These are phyloP conservation scores for Pseudocercospora macadamiae DNA, from an alignment of 2,329 filamentous ascomycete genomes.

Conservation along the genomic window DNA sequence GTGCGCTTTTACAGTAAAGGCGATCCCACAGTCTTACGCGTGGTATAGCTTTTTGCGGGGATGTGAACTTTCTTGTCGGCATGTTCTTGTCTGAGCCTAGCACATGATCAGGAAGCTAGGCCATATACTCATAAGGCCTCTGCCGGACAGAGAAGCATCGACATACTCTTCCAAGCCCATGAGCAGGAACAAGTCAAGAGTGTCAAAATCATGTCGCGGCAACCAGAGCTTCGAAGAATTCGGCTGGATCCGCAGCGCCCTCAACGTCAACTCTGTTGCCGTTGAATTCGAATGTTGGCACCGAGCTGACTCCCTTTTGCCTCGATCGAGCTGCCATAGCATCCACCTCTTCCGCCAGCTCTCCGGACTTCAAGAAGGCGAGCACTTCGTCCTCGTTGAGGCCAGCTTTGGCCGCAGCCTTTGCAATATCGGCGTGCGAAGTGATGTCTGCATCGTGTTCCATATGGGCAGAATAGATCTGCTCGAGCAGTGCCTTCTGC, in stretches of 20 bases:
- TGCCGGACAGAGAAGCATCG: background rate
- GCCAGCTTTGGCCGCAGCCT: conserved; percentile 29
- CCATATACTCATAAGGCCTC: background rate
- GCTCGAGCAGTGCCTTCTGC: conserved; percentile 31
- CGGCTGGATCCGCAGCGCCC: conserved; percentile 21
- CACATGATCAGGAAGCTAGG: background rate
- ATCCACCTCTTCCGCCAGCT: conserved; percentile 18
- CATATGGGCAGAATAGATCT: conserved; percentile 37
- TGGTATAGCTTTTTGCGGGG: background rate
- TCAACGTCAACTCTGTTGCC: conserved; percentile 20
- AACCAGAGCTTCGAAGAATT: conserved; percentile 22
- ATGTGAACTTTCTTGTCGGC: background rate
- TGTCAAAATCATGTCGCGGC: background rate
- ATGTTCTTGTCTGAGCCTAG: background rate
- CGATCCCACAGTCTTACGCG: background rate
- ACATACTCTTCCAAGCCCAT: too few species aligned
- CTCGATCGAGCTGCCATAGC: conserved; percentile 13
- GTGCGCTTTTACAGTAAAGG: background rate
- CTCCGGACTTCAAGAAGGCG: conserved; percentile 15
- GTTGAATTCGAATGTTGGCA: conserved; percentile 43
- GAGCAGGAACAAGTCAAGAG: too few species aligned
- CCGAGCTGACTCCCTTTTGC: conserved; percentile 16
- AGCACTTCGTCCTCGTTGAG: conserved; percentile 23
- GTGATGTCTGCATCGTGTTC: conserved; percentile 40
- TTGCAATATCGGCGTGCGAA: conserved; percentile 25